phyloP scores from a whole-genome alignment of 108 stramenopile species.

The Skeletonema menzelii region DNA sequence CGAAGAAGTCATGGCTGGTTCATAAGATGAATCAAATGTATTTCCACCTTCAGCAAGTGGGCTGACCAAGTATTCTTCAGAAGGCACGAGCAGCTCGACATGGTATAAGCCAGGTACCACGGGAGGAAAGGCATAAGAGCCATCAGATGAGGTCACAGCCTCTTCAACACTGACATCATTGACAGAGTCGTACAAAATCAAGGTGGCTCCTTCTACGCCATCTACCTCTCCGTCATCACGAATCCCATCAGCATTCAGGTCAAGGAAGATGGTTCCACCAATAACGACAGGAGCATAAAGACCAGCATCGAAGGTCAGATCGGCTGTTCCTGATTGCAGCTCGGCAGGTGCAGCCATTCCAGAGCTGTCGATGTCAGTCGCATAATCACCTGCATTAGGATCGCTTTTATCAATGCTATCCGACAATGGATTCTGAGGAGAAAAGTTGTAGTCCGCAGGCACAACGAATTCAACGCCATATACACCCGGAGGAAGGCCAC shows the following conservation, averaged over 20 bases:
- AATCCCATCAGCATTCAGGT: neutral
- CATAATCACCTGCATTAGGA: slow-evolving; percentile 14
- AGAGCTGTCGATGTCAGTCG: neutral
- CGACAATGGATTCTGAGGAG: slow-evolving; percentile 1
- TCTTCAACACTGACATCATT: neutral
- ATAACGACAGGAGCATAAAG: slow-evolving; percentile 24
- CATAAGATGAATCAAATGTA: neutral
- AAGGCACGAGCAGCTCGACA: neutral
- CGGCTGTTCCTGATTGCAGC: slow-evolving; percentile 18
- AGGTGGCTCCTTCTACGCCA: slow-evolving; percentile 9
- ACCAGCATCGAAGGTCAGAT: slow-evolving; percentile 35
- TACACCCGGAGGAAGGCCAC: slow-evolving; percentile 13
- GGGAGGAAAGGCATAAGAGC: slow-evolving; percentile 13
- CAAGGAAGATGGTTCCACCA: slow-evolving; percentile 10
- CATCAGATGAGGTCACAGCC: slow-evolving; percentile 14
- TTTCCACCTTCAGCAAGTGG: neutral
- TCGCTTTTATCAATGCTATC: neutral
- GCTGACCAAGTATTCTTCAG: neutral
- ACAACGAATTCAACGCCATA: slow-evolving; percentile 26
- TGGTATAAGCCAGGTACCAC: neutral
- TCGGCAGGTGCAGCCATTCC: slow-evolving; percentile 16
- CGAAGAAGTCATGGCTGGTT: neutral
- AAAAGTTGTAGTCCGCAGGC: slow-evolving; percentile 22
- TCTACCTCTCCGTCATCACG: neutral
- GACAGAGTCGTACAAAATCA: neutral